Evolutionary conservation across 495 filamentous ascomycete genomes (phyloP), one percentile per base, ranked within the genome.

Genomic region (Monascus purpureus): DNA sequence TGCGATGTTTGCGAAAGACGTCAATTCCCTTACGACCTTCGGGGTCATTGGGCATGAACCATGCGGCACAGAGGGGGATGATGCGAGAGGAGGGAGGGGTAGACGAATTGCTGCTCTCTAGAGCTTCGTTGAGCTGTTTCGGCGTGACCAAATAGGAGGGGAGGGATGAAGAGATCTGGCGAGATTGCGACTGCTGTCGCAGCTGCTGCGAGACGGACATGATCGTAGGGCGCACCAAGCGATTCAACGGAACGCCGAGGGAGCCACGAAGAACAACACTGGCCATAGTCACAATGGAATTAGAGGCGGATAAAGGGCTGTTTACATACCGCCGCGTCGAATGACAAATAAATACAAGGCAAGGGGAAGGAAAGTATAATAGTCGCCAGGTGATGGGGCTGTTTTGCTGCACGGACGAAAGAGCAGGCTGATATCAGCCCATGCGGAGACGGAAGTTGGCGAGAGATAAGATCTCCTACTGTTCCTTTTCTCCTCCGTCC

Each of bases 21-120:
- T 82, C 61, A 40, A 69, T 62, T 29, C 92, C 92, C 35, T 67
- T 86, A 37, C 85, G 80, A 14, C 73, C 66, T 37, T 73, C 51
- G 9, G 70, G 67, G 38, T 90, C 85, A 61, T 93, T 95, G 24
- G 92, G 90, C 43, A 97, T 70, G 47, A 94, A 96, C 90, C 90
- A 97, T 19, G 83, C 72, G 23, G 86, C 90, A 50, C 82, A 95
- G 31, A 97, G 57, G 1, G 92, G 84, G 32, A 96, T 72, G 17
- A 86, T 75, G 39, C 82, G 73, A 0, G 90, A 77, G 1, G 79
- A 70, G 17, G 80, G 77, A 9, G 77, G 77, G 45, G 85, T 75
- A 36, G 69, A 75, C 1, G 75, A 65, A 4, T 82, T 67, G 46
- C 80, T 84, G 48, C 77, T 77, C 46, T 77, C 74, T 26, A 96